Base-by-base conservation (phyloP, 495 filamentous ascomycete species). In the Penicillium robsamsonii region DNA sequence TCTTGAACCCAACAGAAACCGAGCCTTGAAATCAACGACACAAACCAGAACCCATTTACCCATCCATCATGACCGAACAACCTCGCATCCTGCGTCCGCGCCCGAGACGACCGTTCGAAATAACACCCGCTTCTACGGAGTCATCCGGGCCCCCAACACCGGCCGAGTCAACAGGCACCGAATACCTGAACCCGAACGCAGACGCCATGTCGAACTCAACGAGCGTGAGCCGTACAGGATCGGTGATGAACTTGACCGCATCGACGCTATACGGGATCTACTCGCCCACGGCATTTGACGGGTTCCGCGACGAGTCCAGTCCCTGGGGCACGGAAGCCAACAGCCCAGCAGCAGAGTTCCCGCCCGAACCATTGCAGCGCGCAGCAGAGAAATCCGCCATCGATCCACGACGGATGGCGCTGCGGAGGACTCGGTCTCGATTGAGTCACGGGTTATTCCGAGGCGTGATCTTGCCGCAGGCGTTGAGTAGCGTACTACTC, bases 261-360 rank as follows among this genome's bases (percentile, higher is more conserved):
- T 90, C 89, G 3, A 96, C 94, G 1, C 83, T 97, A 0, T 88
- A 86, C 60, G 94, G 94, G 43, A 98, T 97, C 67, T 97, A 94
- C 75, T 81, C 84, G 11, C 89, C 86, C 13, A 84, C 82, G 4
- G 82, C 76, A 55, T 80, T 79, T 60, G 77, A 78, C 55, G 75
- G 69, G 41, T 70, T 66, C 31, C 75, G 76, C 17, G 80, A 83
- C 53, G 84, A 83, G 37, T 62, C 71, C 46, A 73, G 75, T 40
- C 82, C 89, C 35, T 92, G 87, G 86, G 89, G 86, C 33, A 88
- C 84, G 1, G 89, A 89, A 43, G 79, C 83, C 18, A 78, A 88
- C 59, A 86, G 87, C 0, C 87, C 87, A 13, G 60, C 56, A 0
- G 37, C 69, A 5, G 61, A 67, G 40, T 47, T 70, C 66, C 48